Base-by-base conservation (phyloP, 1,284 basidiomycete genomes). In the Sporisorium reilianum region DNA sequence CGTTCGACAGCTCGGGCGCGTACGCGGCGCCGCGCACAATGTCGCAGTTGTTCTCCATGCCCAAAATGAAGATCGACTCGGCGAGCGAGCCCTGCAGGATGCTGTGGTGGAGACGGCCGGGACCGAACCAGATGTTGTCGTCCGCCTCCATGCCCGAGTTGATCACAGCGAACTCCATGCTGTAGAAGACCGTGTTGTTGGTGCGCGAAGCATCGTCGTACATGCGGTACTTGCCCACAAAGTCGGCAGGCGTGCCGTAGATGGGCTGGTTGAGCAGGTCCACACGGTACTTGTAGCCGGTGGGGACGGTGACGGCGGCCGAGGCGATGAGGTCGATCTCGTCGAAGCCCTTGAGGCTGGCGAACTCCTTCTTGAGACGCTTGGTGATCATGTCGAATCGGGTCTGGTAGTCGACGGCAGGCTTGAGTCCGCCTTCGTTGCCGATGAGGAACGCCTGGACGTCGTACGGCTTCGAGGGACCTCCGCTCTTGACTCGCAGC, bases 21-120 rank as follows among this genome's bases (percentile, higher is more conserved):
- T 91, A 92, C 1, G 90, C 88, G 0, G 90, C 88, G 9, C 90
- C 90, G 65, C 91, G 91, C 1, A 89, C 87, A 51, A 89, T 87
- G 71, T 88, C 87, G 53, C 85, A 85, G 75, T 89, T 87, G 51
- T 87, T 87, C 84, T 92, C 91, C 16, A 92, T 82, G 2, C 91
- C 91, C 3, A 90, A 90, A 89, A 92, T 91, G 80, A 89, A 92
- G 0, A 89, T 89, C 5, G 90, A 90, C 82, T 92, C 91, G 23
- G 86, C 87, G 5, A 87, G 73, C 22, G 88, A 85, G 36, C 86
- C 88, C 86, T 85, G 72, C 32, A 87, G 70, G 42, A 85, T 89
- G 0, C 90, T 90, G 84, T 87, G 91, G 16, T 85, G 80, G 8
- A 91, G 85, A n/a, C 89, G 87, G 34, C 89, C 90, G 20, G 87